phyloP scores from a whole-genome alignment of 2,329 filamentous ascomycete species.

The Ilyonectria destructans region DNA sequence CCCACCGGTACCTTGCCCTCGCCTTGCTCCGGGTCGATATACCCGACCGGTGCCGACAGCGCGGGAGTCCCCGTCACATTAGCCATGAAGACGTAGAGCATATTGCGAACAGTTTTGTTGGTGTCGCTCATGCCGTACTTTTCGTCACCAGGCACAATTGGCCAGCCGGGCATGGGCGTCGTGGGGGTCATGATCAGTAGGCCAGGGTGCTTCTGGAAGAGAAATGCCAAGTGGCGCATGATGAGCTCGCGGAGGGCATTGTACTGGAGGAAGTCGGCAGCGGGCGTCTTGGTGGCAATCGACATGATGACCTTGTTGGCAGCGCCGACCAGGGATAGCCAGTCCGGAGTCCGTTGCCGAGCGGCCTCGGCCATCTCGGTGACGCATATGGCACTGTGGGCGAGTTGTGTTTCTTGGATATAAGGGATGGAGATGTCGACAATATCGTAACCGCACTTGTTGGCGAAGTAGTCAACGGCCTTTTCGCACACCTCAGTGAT shows the following conservation, averaged over 20 bases:
- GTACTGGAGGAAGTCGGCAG: slow-evolving; percentile 80
- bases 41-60: slow-evolving; percentile 83
- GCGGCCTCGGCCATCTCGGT: slow-evolving; percentile 74
- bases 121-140: slow-evolving; percentile 83
- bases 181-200: slow-evolving; percentile 87
- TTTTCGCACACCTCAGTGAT: slow-evolving; percentile 76
- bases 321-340: slow-evolving; percentile 72
- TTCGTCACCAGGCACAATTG: slow-evolving; percentile 71
- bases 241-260: slow-evolving; percentile 82
- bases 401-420: slow-evolving; percentile 80
- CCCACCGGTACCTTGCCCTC: slow-evolving; percentile 74
- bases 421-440: slow-evolving; percentile 77
- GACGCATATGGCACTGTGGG: slow-evolving; percentile 85
- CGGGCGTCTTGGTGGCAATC: slow-evolving; percentile 75
- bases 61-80: slow-evolving; percentile 88
- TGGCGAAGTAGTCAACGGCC: slow-evolving; percentile 72
- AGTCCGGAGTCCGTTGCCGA: slow-evolving; percentile 61
- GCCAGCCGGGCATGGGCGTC: slow-evolving; percentile 83
- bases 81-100: slow-evolving; percentile 89
- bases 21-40: slow-evolving; percentile 71
- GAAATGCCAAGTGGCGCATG: slow-evolving; percentile 83
- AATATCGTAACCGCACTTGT: slow-evolving; percentile 64
- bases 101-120: slow-evolving; percentile 81
- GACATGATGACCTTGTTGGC: slow-evolving; percentile 81
- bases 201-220: slow-evolving; percentile 81